Evolutionary conservation across 208 protist genomes (phyloP), one percentile per base, ranked within the genome.

Genomic region (Leptomonas pyrrhocoris): DNA sequence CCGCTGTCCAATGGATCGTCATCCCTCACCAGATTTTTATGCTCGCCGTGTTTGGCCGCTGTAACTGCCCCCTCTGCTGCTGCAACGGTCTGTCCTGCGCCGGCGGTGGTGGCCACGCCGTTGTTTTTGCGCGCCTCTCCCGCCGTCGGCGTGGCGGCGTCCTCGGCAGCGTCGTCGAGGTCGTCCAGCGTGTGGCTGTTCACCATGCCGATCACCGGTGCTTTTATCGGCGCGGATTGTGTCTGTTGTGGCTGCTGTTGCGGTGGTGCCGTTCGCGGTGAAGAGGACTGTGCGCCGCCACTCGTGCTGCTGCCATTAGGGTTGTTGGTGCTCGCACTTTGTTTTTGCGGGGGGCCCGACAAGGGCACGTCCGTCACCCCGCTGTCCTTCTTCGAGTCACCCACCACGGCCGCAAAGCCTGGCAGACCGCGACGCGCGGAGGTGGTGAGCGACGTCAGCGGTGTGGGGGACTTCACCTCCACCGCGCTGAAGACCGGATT

Each of bases 141-240:
- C 21, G 23, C 56, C 16, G 5, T 30, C 43, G 28, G 28, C 28
- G 58, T 43, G 12, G 30, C 15, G 27, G 34, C 46, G 23, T 58
- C 53, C 48, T 65, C 71, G 36, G 18, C 46, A 27, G 55, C 57
- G 55, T 77, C 50, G 49, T 70, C 63, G 36, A 77, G 57, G 34
- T 71, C 63, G 40, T 71, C 62, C 5, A 60, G 34, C 42, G 42
- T 64, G 21, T 50, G 23, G 55, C 56, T 70, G 54, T 65, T 51
- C 46, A 54, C n/a, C 19, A 56, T 19, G 3, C 9, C 48, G 5
- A 58, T 18, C 21, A 25, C 31, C 21, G 63, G 7, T 28, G 59
- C 25, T 43, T 21, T 9, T 9, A 3, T 9, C 34, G 3, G 34
- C 34, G 34, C 34, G 7, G 34, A 9, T 27, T 16, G 18, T 18